Conservation (phyloP, 176 grass and related monocot species). For the Hordeum marinum region DNA sequence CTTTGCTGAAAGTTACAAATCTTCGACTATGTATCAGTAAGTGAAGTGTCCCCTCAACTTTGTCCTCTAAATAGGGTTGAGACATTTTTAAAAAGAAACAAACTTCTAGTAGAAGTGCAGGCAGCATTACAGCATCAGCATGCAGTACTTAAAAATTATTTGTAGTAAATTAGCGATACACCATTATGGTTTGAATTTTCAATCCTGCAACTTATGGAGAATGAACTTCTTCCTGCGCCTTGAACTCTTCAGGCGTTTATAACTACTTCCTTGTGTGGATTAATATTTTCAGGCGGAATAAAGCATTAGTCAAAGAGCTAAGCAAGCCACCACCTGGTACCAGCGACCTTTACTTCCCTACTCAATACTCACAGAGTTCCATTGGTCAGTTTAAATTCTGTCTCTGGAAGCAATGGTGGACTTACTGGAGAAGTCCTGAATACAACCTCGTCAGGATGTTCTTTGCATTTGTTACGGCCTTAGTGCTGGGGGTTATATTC, state of each 20-base stretch:
- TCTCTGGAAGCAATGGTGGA: constrained; percentile 78
- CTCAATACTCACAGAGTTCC: constrained; percentile 45
- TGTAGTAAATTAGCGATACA: neutral
- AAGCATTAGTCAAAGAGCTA: constrained; percentile 55
- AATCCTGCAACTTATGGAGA: neutral
- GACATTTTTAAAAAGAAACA: neutral
- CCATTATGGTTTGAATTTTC: constrained; percentile 8
- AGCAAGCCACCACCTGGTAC: constrained; percentile 63
- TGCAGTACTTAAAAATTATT: neutral
- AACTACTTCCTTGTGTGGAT: constrained; percentile 23
- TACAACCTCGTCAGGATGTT: constrained; percentile 71
- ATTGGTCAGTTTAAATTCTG: constrained; percentile 59
- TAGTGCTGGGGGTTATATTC: constrained; percentile 64
- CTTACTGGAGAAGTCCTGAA: constrained; percentile 83
- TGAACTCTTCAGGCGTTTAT: constrained; percentile 23
- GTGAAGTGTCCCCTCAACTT: constrained; percentile 4
- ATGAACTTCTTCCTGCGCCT: constrained; percentile 7
- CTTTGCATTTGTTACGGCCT: constrained; percentile 50
- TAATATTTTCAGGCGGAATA: constrained; percentile 50
- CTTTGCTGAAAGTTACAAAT: constrained; percentile 62
- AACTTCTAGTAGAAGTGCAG: neutral
- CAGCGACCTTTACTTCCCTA: constrained; percentile 61
- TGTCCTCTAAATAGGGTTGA: neutral
- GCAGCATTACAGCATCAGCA: neutral
- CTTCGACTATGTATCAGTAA: constrained; percentile 63